Evolutionary conservation across 768 basidiomycete genomes (phyloP).

Genomic region (Rhodocollybia butyracea): DNA sequence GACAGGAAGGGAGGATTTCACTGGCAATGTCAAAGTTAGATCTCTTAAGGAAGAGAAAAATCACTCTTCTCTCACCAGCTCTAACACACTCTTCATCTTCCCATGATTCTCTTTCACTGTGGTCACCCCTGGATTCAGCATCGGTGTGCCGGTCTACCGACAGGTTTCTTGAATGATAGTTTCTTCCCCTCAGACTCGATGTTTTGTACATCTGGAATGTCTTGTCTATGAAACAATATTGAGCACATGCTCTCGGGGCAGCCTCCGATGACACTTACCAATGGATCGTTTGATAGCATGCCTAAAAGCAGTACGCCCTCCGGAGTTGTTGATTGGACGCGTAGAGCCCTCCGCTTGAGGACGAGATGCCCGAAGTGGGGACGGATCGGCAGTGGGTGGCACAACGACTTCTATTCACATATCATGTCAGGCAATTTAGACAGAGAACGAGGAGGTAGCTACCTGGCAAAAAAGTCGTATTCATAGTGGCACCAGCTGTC

Average conservation of each 20-base stretch:
- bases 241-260: neutral
- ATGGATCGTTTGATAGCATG: constrained; percentile 75
- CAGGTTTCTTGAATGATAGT: constrained; percentile 40
- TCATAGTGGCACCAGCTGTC: neutral
- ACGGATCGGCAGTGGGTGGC: neutral
- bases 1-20: constrained; percentile 49
- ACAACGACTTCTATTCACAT: constrained; percentile 5
- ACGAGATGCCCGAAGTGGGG: neutral
- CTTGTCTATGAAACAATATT: constrained; percentile 45
- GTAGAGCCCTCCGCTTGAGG: constrained; percentile 24
- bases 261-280: constrained; percentile 39
- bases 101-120: constrained; percentile 40
- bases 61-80: constrained; percentile 35
- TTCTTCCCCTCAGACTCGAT: constrained; percentile 45
- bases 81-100: constrained; percentile 42
- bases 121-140: constrained; percentile 18
- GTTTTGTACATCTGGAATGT: constrained; percentile 67
- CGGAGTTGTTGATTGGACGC: neutral
- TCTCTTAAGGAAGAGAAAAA: neutral
- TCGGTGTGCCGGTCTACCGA: constrained; percentile 35
- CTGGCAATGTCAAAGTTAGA: constrained; percentile 20
- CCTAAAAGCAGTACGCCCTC: constrained; percentile 47
- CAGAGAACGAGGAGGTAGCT: neutral
- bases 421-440: neutral
- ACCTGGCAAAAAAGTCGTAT: constrained; percentile 5